Evolutionary conservation across 164 flowering plant genomes (phyloP).

Genomic region (Vitis vinifera): ASM3070453v1 NC_081808.1:2685001-2685500

Average conservation of each 20-base stretch:
- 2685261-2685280: slow-evolving; percentile 77
- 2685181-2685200: slow-evolving; percentile 67
- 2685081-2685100: slow-evolving; percentile 51
- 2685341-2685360: slow-evolving; percentile 79
- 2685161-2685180: slow-evolving; percentile 47
- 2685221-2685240: slow-evolving; percentile 65
- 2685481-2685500: slow-evolving; percentile 76
- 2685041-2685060: slow-evolving; percentile 64
- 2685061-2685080: slow-evolving; percentile 71
- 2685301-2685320: slow-evolving; percentile 69
- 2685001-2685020: slow-evolving; percentile 72
- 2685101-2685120: slow-evolving; percentile 42
- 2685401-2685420: slow-evolving; percentile 71
- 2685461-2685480: slow-evolving; percentile 56
- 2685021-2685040: slow-evolving; percentile 57
- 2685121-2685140: slow-evolving; percentile 87
- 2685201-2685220: slow-evolving; percentile 64
- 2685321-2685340: slow-evolving; percentile 50
- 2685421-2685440: slow-evolving; percentile 75
- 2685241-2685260: slow-evolving; percentile 55
- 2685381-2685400: slow-evolving; percentile 48
- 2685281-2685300: slow-evolving; percentile 62
- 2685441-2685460: slow-evolving; percentile 41
- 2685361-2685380: slow-evolving; percentile 72
- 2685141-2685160: slow-evolving; percentile 65